These are phyloP conservation scores for Euryodendron excelsum DNA, from an alignment of 148 eudicot species.

Conservation along the genomic window DNA sequence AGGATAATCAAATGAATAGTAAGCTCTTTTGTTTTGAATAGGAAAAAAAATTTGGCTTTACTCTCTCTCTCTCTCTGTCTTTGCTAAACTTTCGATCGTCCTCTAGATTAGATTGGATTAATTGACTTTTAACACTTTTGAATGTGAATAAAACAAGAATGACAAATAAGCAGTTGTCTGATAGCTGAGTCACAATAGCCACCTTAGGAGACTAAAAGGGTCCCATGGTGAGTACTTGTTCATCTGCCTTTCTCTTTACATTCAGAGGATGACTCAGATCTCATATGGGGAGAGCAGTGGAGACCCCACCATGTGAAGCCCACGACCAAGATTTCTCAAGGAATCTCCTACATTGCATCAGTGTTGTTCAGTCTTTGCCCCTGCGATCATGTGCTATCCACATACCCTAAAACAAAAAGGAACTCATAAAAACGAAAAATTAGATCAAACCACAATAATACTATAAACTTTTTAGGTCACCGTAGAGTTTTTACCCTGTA, in stretches of 20 bases:
- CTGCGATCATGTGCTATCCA: neutral
- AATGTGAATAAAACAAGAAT: no score
- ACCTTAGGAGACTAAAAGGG: neutral
- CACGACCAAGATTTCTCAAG: conserved; percentile 6
- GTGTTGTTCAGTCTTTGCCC: neutral
- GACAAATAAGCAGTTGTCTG: no score
- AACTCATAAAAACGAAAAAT: neutral
- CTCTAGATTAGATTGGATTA: no score
- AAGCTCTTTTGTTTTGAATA: no score
- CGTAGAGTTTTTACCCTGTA: no score
- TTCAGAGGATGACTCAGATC: conserved; percentile 3
- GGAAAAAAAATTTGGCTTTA: no score
- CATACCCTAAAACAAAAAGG: neutral
- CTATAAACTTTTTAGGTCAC: neutral
- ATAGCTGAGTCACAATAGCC: no score
- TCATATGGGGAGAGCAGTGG: neutral
- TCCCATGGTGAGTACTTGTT: neutral
- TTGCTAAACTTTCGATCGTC: no score
- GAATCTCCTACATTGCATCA: neutral
- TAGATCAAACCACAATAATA: neutral
- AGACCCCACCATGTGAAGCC: conserved; percentile 18
- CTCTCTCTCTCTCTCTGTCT: no score
- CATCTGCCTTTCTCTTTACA: neutral
- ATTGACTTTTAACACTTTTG: no score
- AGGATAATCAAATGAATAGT: no score